phyloP scores from a whole-genome alignment of 495 filamentous ascomycete genomes.

The Lophium mytilinum region DNA sequence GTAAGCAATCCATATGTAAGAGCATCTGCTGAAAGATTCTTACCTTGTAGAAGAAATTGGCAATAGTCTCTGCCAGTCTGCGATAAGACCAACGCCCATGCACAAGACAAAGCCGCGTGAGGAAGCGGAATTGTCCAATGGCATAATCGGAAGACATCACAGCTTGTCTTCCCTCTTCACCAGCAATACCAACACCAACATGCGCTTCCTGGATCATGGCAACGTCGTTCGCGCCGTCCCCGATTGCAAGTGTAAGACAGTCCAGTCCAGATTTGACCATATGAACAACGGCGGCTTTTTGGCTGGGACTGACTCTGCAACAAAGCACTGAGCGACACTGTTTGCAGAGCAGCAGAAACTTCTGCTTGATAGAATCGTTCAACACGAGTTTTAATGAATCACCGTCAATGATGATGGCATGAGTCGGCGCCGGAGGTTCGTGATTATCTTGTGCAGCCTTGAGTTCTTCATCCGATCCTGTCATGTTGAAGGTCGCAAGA shows the following conservation, averaged over 20 bases:
- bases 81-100: constrained; percentile 97
- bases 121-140: constrained; percentile 93
- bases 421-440: constrained; percentile 73
- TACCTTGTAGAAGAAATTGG: constrained; percentile 99
- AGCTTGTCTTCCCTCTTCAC: constrained; percentile 92
- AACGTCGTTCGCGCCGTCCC: constrained; percentile 97
- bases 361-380: constrained; percentile 71
- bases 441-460: constrained; percentile 71
- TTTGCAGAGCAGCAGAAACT: constrained; percentile 93
- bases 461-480: constrained; percentile 81
- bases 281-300: constrained; percentile 94
- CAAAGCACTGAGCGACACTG: constrained; percentile 95
- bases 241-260: constrained; percentile 94
- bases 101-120: constrained; percentile 84
- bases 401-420: constrained; percentile 96
- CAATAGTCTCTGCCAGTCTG: constrained; percentile 83
- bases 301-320: constrained; percentile 92
- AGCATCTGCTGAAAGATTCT: constrained; percentile 2
- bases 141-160: constrained; percentile 99
- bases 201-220: constrained; percentile 99
- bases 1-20: constrained; percentile 1
- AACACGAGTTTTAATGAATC: constrained; percentile 89
- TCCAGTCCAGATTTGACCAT: constrained; percentile 93
- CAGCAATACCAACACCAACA: constrained; percentile 96
- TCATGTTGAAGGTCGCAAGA: constrained; percentile 65